Evolutionary conservation across 192 early-diverging fungal genomes (phyloP).

Genomic region (Coemansia sp.): DNA sequence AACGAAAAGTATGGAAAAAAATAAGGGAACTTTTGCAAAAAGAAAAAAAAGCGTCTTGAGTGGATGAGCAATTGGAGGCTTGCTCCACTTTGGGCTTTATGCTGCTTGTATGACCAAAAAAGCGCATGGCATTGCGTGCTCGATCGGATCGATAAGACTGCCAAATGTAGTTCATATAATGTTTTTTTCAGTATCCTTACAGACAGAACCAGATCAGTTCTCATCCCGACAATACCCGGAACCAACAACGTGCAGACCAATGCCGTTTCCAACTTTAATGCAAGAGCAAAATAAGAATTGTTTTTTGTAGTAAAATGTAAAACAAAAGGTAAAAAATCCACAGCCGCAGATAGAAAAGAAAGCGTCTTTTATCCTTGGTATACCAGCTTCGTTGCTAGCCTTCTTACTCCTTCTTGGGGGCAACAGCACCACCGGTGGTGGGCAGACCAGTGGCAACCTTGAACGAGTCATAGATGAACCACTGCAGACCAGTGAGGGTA

Average conservation of each 20-base stretch:
- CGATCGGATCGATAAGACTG: not conserved
- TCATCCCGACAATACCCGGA: not conserved
- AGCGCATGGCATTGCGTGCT: not conserved
- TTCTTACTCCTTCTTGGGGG: slow-evolving; percentile 55
- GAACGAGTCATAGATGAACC: slow-evolving; percentile 83
- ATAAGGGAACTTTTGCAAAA: not conserved
- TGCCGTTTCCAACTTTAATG: not conserved
- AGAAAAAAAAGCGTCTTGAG: too few relatives aligned
- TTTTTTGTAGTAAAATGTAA: not conserved
- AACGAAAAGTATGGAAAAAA: not conserved
- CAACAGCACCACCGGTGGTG: slow-evolving; percentile 62
- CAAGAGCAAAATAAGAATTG: not conserved
- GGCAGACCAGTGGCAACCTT: slow-evolving; percentile 72
- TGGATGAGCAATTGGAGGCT: too few relatives aligned
- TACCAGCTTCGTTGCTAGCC: not conserved
- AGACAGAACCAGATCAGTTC: too few relatives aligned
- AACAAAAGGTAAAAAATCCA: not conserved
- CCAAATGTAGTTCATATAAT: too few relatives aligned
- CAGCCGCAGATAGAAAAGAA: not conserved
- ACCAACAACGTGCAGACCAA: not conserved
- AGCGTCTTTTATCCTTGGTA: not conserved
- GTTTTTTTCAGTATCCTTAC: too few relatives aligned
- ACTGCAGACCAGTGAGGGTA: slow-evolving; percentile 85
- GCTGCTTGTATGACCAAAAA: not conserved
- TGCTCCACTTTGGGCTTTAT: too few relatives aligned